Evolutionary conservation across 441 rosid species (phyloP), one percentile per base, ranked within the genome.

Genomic region (Eruca vesicaria): DNA sequence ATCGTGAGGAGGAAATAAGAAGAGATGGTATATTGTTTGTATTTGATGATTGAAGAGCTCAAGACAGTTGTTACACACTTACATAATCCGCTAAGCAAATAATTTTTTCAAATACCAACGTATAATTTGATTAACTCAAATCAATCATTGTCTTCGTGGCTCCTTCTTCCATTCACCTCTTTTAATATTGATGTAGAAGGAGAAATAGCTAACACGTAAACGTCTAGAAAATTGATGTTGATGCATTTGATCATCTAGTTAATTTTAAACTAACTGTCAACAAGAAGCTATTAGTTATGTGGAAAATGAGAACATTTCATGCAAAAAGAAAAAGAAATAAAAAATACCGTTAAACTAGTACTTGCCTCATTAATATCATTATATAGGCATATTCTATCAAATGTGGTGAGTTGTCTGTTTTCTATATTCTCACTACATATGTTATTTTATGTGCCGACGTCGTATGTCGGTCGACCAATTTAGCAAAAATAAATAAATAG

Each of bases 401-500:
- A 32, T 60, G n/a, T 16, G 26, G n/a, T 16, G 26, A 32, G 15
- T 61, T n/a, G 11, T 63, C 26, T 45, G n/a, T 11, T 48, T 19
- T 28, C 20, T 58, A 3, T 58, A 21, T 52, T 63, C 6, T 26
- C 41, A 9, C 19, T 9, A 10, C 4, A 19, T 9, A 28, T 31
- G 14, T 20, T 14, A 31, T 58, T n/a, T 43, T 32, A 74, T 21
- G 3, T 26, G 69, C 63, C 69, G 6, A 52, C 55, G 45, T 52
- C 69, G 65, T 75, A 75, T 75, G 79, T 75, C 74, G 79, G 79
- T 68, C 79, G 26, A 61, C 69, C 69, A 73, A 75, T 26, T 75
- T 6, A 10, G 60, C 26, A 36, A 75, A 68, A 31, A 64, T 6
- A 6, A 16, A 57, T 3, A 65, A 35, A 67, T 19, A 20, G 50